Conservation (phyloP, 225 moss, liverwort and hornwort genomes). For the Lunularia cruciata region DNA sequence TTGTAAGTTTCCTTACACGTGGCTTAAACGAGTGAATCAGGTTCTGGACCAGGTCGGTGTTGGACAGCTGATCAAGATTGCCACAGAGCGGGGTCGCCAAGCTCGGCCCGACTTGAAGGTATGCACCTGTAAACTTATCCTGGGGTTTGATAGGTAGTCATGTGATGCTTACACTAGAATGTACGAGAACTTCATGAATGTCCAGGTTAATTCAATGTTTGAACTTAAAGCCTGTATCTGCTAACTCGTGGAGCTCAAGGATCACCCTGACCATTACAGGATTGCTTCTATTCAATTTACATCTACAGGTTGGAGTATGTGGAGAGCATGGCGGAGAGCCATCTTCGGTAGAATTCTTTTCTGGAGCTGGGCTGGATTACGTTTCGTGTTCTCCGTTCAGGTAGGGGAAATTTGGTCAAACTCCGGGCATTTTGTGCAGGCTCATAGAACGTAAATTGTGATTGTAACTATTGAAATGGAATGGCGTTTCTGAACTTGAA, state of each 20-base stretch:
- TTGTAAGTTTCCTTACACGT: background rate
- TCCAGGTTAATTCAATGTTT: background rate
- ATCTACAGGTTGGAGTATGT: constrained; percentile 80
- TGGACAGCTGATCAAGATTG: constrained; percentile 73
- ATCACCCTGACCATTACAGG: too few species aligned
- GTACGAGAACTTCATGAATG: background rate
- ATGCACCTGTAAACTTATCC: background rate
- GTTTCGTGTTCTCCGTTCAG: constrained; percentile 98
- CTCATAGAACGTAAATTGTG: background rate
- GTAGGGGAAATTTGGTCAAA: constrained; percentile 26
- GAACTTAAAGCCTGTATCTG: too few species aligned
- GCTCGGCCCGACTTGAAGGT: constrained; percentile 77
- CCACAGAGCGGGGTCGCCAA: constrained; percentile 72
- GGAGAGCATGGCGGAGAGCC: constrained; percentile 97
- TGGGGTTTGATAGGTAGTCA: background rate
- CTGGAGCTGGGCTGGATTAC: constrained; percentile 70
- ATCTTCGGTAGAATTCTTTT: constrained; percentile 80
- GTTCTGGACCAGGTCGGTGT: constrained; percentile 90
- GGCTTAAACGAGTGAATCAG: constrained; percentile 24
- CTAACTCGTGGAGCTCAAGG: too few species aligned
- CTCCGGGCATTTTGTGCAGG: background rate
- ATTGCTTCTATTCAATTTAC: too few species aligned
- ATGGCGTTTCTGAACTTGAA: too few species aligned
- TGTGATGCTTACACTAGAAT: background rate
- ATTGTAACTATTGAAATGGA: too few species aligned